These are phyloP conservation scores for Coniella lustricola DNA, from an alignment of 2,329 filamentous ascomycete species.

Conservation along the genomic window DNA sequence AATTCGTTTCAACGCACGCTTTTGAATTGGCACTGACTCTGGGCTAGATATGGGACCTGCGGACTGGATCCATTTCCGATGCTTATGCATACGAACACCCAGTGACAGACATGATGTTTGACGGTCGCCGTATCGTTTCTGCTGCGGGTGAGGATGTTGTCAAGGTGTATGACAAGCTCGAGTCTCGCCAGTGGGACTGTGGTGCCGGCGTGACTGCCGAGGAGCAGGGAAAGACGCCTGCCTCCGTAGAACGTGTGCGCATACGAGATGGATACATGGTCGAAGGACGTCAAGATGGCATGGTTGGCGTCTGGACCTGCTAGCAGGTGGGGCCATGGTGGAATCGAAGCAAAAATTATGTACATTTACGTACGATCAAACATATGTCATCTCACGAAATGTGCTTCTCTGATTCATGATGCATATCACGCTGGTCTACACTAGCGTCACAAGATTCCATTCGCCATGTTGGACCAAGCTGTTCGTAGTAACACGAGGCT, in stretches of 20 bases:
- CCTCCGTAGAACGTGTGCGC: conserved; percentile 75
- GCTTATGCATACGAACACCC: conserved; percentile 92
- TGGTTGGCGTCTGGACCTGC: conserved; percentile 86
- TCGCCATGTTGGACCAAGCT: no score
- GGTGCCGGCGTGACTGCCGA: conserved; percentile 70
- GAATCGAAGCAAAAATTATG: not conserved
- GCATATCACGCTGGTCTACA: no score
- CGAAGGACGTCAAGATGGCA: conserved; percentile 80
- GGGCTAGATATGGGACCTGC: conserved; percentile 89
- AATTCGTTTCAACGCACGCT: not conserved
- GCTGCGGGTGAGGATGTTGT: conserved; percentile 89
- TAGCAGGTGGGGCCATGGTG: conserved; percentile 21
- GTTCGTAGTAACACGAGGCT: no score
- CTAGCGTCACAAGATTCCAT: no score
- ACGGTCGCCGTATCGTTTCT: conserved; percentile 78
- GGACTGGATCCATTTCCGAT: conserved; percentile 90
- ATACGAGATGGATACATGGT: conserved; percentile 92
- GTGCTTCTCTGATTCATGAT: not conserved
- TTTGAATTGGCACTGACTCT: not conserved
- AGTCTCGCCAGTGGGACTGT: conserved; percentile 94
- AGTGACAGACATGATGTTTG: conserved; percentile 96
- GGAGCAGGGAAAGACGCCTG: conserved; percentile 56
- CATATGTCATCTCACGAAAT: not conserved
- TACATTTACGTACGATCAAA: conserved; percentile 9
- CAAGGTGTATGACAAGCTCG: conserved; percentile 97